phyloP scores from a whole-genome alignment of 1,284 basidiomycete genomes.

The Puccinia novopanici region DNA sequence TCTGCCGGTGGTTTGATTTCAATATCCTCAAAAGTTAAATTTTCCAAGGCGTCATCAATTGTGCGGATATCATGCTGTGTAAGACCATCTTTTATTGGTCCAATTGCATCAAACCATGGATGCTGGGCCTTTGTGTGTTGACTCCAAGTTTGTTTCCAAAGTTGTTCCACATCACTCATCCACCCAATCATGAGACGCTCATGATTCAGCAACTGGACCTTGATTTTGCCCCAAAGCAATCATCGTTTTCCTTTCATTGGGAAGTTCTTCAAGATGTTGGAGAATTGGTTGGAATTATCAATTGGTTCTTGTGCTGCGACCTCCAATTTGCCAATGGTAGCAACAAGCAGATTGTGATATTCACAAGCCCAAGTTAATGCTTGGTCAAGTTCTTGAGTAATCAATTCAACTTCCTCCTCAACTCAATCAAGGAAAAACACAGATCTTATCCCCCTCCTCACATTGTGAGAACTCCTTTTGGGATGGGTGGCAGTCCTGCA shows the following conservation, averaged over 20 bases:
- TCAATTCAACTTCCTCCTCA: not conserved
- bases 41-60: not conserved
- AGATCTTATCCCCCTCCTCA: not conserved
- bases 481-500: no score
- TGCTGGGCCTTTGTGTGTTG: not conserved
- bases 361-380: not conserved
- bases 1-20: not conserved
- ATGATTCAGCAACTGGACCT: not conserved
- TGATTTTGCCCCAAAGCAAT: not conserved
- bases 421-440: not conserved
- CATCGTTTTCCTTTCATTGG: not conserved
- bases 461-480: no score
- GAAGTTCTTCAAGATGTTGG: not conserved
- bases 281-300: not conserved
- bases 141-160: not conserved
- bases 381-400: not conserved
- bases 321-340: not conserved
- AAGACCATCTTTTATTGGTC: not conserved
- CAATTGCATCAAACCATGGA: not conserved
- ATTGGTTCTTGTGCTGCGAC: not conserved
- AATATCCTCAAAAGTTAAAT: not conserved
- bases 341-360: not conserved
- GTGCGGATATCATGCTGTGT: not conserved
- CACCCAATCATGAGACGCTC: not conserved
- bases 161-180: not conserved